Base-by-base conservation (phyloP, 1,284 basidiomycete genomes). In the Neotropicomus parvogracilis region DNA sequence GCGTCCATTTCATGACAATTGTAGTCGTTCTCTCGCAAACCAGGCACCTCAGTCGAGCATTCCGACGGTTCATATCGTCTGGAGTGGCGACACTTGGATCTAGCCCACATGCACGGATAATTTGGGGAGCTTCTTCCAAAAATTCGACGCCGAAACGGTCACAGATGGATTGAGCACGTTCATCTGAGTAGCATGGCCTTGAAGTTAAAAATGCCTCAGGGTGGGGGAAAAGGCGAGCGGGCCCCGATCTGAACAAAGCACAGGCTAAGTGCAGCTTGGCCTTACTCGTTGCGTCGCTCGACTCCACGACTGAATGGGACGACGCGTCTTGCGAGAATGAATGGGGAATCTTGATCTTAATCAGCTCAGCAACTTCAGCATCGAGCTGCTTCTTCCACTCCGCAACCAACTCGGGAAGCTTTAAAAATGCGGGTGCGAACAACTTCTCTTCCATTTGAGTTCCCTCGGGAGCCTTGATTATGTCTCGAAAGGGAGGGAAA, bases 261-360 rank as follows among this genome's bases (percentile, higher is more conserved):
- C 49, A 46, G 3, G 53, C 53, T 1, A 55, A 16, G 2, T 13
- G 27, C 29, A 55, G 21, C 16, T 47, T 52, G 29, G n/a, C n/a
- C n/a, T n/a, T n/a, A n/a, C 39, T 10, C 9, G 24, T 12, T 13
- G n/a, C 13, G 5, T 13, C 32, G 20, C n/a, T 40, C 10, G 29
- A 13, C 10, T 9, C 35, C 6, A 9, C 20, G 4, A 12, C 19
- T 5, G 1, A 20, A 19, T 9, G 8, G n/a, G 9, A 11, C 24
- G 33, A 33, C 9, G 8, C 6, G 3, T 35, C 32, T 10, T 21
- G n/a, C 13, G 14, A 21, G 6, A 33, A 31, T 16, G 34, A 26
- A 20, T 14, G 17, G 20, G 36, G 8, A 21, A 43, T 49, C 57
- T 16, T 37, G 40, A 13, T 49, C 57, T 16, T 37, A 38, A 13